Base-by-base conservation (phyloP, 495 filamentous ascomycete species). In the Neurospora sp. region DNA sequence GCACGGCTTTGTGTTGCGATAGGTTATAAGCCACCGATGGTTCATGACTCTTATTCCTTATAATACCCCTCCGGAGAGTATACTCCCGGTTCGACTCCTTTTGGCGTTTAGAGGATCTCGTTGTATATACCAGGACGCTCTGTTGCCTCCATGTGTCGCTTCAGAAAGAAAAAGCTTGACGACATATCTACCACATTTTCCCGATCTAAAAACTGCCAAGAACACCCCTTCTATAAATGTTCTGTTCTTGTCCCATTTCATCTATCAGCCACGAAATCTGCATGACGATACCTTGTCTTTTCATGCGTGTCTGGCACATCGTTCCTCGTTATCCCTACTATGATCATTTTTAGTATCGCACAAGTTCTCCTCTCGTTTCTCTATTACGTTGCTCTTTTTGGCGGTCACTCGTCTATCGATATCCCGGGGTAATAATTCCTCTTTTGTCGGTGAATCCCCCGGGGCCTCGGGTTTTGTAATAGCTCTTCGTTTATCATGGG, bases 231-330 rank as follows among this genome's bases (percentile, higher is more conserved):
- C 70, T 54, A 69, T 49, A 46, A 62, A 71, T 72, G 73, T 79
- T 73, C 75, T 75, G 76, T 76, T 82, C 80, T 86, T 79, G 78
- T 83, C 82, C 78, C 80, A 82, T 82, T 82, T 83, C 79, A 81
- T 82, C 79, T 77, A 78, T 83, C 82, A 77, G 83, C 82, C 82
- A 85, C 82, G 82, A 86, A 66, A 83, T 83, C 82, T 84, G 82
- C 82, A 87, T 86, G 84, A 85, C 83, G 84, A 86, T 83, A 84
- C 78, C 76, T 75, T 80, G 78, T 70, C 74, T 80, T 82, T 77
- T 85, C 84, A 81, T 86, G 82, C 83, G 75, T 85, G 84, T 85
- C 85, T 84, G 83, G 86, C 82, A 86, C 86, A 84, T 82, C 83
- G 82, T 70, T 44, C 72, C 75, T 75, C n/a, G 71, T 75, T 60